Base-by-base conservation (phyloP, 2,329 filamentous ascomycete genomes). In the Tolypocladium sp. region DNA sequence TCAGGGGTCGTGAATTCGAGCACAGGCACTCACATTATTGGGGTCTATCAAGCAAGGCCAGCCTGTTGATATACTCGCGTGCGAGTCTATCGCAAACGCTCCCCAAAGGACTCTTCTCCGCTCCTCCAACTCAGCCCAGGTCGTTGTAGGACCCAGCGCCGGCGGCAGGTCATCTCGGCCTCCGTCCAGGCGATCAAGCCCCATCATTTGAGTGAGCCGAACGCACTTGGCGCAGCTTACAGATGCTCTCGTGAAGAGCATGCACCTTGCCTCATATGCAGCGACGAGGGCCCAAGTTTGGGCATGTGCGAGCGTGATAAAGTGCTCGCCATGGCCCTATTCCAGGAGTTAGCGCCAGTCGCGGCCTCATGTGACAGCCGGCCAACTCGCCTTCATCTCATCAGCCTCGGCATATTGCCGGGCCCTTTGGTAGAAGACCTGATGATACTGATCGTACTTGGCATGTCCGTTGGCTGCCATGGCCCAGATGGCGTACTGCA, bases 401-500 rank as follows among this genome's bases (percentile, higher is more conserved):
- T 95, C 91, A 41, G 83, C 78, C 64, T 97, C 88, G 0, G 88
- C 81, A 68, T 97, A 96, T 64, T 92, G 92, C 37, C 92, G 83
- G 4, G 92, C 84, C 49, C 91, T 83, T 56, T 84, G 82, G 69
- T 97, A 96, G 67, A 97, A 92, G 55, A 92, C 81, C 9, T 89
- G 86, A 61, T 91, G 85, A 44, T 91, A 82, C 10, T 77, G 76
- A 9, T 81, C 78, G 67, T 95, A 95, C 68, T 91, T 91, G 46
- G 89, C 82, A 38, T 87, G 84, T 1, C 87, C 79, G 17, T 84
- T 82, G 6, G 91, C 85, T 10, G 90, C 90, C 65, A 90, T 77
- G n/a, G 87, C 83, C 91, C 92, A 96, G 70, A 97, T 90, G 30
- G 87, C 88, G 72, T 97, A 97, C 67, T 92, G 84, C 49, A 97